phyloP scores from a whole-genome alignment of 257 asterid species.

The Nicotiana noctiflora region DNA sequence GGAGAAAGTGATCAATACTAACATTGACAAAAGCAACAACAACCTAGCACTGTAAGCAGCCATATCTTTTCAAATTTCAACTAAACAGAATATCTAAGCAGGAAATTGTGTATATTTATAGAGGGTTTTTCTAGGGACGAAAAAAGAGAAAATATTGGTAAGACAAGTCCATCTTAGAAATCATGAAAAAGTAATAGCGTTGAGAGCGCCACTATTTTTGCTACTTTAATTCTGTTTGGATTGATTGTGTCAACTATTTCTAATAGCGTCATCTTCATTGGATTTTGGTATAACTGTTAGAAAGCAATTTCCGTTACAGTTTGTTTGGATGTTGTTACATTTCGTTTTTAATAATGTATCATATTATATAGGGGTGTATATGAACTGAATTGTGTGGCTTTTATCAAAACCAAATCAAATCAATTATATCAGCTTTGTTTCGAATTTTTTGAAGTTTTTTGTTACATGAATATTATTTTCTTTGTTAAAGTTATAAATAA shows the following conservation, averaged over 20 bases:
- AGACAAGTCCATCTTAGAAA: background rate
- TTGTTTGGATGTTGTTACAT: too few relatives aligned
- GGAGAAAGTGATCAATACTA: background rate
- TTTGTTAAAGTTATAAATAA: too few relatives aligned
- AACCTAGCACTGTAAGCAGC: background rate
- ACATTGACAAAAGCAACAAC: background rate
- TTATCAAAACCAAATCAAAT: too few relatives aligned
- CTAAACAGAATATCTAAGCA: background rate
- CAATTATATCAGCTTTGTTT: too few relatives aligned
- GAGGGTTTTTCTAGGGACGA: background rate
- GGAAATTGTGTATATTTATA: background rate
- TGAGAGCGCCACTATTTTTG: background rate
- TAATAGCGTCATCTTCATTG: too few relatives aligned
- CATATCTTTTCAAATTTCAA: background rate
- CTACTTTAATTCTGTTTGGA: background rate
- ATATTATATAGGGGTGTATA: too few relatives aligned
- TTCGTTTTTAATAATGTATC: too few relatives aligned
- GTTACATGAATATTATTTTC: too few relatives aligned
- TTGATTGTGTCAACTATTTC: background rate
- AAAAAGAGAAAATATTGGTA: background rate
- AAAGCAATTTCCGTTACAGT: too few relatives aligned
- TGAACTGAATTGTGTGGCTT: too few relatives aligned
- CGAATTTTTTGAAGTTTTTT: too few relatives aligned
- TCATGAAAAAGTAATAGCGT: background rate
- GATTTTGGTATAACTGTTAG: too few relatives aligned